Evolutionary conservation across 768 basidiomycete genomes (phyloP).

Genomic region (Pleurotus sapidus): DNA sequence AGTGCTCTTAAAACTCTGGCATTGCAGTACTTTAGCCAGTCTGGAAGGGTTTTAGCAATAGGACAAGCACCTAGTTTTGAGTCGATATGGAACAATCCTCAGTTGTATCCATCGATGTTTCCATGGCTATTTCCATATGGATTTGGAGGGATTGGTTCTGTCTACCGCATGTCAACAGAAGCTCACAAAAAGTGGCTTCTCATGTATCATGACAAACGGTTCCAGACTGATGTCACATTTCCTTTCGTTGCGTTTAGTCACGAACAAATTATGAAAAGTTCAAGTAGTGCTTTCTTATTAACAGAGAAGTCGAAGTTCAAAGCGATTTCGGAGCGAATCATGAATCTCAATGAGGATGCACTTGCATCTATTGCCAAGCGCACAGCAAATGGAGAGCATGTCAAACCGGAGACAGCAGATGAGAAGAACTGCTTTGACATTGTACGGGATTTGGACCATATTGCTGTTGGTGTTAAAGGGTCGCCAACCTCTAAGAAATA

Average conservation of each 20-base stretch:
- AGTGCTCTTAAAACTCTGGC: conserved; percentile 13
- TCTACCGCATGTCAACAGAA: conserved; percentile 9
- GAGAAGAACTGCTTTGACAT: conserved; percentile 33
- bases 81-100: conserved; percentile 21
- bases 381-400: conserved; percentile 20
- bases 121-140: conserved; percentile 41
- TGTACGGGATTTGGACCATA: conserved; percentile 29
- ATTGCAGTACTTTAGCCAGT: conserved; percentile 12
- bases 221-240: conserved; percentile 23
- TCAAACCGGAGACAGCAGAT: conserved; percentile 21
- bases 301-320: conserved; percentile 24
- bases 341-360: conserved; percentile 18
- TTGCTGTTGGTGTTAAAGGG: conserved; percentile 26
- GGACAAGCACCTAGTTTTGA: conserved; percentile 16
- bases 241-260: conserved; percentile 26
- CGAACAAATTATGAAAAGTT: conserved; percentile 20
- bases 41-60: conserved; percentile 17
- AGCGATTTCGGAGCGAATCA: conserved; percentile 18
- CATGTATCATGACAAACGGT: conserved; percentile 27
- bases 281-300: conserved; percentile 23
- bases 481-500: conserved; percentile 13
- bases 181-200: conserved; percentile 25
- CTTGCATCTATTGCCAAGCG: conserved; percentile 15
- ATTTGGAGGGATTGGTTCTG: conserved; percentile 22
- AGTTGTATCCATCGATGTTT: conserved; percentile 27